These are phyloP conservation scores for Ganoderma leucocontextum DNA, from an alignment of 1,284 basidiomycete species.

Conservation along the genomic window DNA sequence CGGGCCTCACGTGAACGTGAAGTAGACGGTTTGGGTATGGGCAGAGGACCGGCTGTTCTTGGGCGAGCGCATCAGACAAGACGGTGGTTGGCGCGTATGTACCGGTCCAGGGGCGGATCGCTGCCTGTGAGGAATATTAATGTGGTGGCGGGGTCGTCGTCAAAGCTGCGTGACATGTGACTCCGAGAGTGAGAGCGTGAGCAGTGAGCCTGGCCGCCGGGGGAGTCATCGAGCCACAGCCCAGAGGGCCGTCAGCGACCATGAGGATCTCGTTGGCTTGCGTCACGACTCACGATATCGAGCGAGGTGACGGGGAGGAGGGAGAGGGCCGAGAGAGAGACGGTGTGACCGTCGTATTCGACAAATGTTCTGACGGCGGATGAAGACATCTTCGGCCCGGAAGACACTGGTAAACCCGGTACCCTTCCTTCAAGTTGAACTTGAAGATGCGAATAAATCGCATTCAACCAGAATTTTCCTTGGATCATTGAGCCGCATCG, in stretches of 20 bases:
- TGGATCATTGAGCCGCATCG: too few species aligned
- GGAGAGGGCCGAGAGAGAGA: background rate
- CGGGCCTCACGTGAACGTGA: too few species aligned
- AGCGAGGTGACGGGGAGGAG: background rate
- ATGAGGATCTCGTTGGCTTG: background rate
- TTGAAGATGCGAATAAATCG: too few species aligned
- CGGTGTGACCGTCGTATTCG: background rate
- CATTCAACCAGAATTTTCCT: too few species aligned
- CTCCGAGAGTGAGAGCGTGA: background rate
- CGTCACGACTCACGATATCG: background rate
- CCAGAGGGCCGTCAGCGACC: background rate
- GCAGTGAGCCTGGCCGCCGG: too few species aligned
- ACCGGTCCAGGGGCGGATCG: background rate
- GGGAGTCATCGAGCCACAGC: background rate
- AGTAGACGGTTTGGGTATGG: too few species aligned
- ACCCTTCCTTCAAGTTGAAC: too few species aligned
- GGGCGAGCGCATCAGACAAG: too few species aligned
- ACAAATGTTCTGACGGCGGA: background rate
- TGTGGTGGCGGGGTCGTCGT: background rate
- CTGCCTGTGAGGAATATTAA: background rate
- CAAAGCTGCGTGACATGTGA: background rate
- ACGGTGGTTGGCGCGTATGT: background rate
- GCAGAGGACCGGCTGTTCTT: too few species aligned
- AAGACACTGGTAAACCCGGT: too few species aligned
- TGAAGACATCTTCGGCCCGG: background rate